Conservation (phyloP, 495 filamentous ascomycete genomes). For the Penicillium odoratum region DNA sequence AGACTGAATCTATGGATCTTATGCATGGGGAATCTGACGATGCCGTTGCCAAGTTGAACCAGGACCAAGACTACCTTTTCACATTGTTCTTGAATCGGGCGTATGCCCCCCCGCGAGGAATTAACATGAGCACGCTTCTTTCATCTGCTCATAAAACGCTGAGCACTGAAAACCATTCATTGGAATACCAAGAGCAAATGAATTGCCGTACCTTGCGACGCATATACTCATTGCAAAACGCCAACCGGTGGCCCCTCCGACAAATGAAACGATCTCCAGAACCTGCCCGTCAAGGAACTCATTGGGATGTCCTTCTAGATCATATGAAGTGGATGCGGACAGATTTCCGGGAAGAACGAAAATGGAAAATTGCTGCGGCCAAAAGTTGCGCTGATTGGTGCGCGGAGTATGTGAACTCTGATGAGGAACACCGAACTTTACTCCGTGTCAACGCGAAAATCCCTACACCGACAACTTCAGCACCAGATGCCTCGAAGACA, state of each 20-base stretch:
- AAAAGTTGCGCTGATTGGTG: constrained; percentile 75
- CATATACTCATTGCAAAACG: constrained; percentile 84
- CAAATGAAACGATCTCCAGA: constrained; percentile 80
- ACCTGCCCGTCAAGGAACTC: constrained; percentile 68
- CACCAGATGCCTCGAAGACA: constrained; percentile 21
- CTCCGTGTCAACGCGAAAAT: constrained; percentile 65
- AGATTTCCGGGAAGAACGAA: constrained; percentile 90
- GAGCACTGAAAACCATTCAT: constrained; percentile 71
- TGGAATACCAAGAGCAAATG: constrained; percentile 77
- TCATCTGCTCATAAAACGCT: constrained; percentile 78
- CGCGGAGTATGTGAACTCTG: constrained; percentile 71
- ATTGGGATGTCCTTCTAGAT: constrained; percentile 82
- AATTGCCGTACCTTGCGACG: constrained; percentile 78
- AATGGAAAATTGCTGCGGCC: constrained; percentile 86
- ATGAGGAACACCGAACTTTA: constrained; percentile 56
- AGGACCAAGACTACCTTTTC: constrained; percentile 75
- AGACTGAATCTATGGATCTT: constrained; percentile 36
- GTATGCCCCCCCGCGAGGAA: constrained; percentile 57
- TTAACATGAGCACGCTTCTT: constrained; percentile 66
- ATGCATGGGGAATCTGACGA: constrained; percentile 46
- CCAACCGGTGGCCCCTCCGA: constrained; percentile 86
- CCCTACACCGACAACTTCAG: constrained; percentile 18
- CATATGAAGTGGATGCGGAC: constrained; percentile 98
- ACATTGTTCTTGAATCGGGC: constrained; percentile 73
- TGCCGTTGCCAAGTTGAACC: constrained; percentile 48